Conservation (phyloP, 371 early-diverging fungal species). For the Mortierella sp. region DNA sequence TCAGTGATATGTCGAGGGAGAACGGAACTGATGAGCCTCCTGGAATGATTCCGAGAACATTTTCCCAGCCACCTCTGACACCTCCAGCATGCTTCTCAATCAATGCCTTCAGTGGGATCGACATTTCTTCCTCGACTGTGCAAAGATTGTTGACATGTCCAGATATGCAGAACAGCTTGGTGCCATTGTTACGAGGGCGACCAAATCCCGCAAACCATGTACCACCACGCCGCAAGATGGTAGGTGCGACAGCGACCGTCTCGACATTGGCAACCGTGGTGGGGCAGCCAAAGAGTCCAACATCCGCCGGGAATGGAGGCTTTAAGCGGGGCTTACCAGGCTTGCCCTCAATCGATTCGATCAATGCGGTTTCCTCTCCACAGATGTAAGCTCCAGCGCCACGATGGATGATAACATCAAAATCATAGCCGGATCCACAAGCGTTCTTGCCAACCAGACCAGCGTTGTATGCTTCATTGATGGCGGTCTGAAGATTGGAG, state of each 20-base stretch:
- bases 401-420: constrained; percentile 96
- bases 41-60: constrained; percentile 95
- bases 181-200: constrained; percentile 93
- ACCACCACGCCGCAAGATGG: constrained; percentile 93
- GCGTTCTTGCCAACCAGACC: constrained; percentile 98
- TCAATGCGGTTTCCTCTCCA: constrained; percentile 98
- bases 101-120: constrained; percentile 92
- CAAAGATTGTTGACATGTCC: constrained; percentile 98
- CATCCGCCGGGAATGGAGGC: constrained; percentile 99
- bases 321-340: constrained; percentile 98
- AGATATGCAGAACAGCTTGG: constrained; percentile 97
- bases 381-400: constrained; percentile 99
- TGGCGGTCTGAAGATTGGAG: constrained; percentile 92
- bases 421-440: constrained; percentile 95
- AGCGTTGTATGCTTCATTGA: constrained; percentile 95
- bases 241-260: constrained; percentile 97
- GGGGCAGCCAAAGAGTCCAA: constrained; percentile 98
- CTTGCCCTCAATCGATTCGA: constrained; percentile 98
- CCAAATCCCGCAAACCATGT: constrained; percentile 96
- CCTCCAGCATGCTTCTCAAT: constrained; percentile 98
- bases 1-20: constrained; percentile 90
- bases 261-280: constrained; percentile 98
- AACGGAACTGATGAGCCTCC: constrained; percentile 98
- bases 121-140: constrained; percentile 98
- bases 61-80: constrained; percentile 99